Conservation (phyloP, 306 rosid genomes). For the Sesbania bispinosa region DNA sequence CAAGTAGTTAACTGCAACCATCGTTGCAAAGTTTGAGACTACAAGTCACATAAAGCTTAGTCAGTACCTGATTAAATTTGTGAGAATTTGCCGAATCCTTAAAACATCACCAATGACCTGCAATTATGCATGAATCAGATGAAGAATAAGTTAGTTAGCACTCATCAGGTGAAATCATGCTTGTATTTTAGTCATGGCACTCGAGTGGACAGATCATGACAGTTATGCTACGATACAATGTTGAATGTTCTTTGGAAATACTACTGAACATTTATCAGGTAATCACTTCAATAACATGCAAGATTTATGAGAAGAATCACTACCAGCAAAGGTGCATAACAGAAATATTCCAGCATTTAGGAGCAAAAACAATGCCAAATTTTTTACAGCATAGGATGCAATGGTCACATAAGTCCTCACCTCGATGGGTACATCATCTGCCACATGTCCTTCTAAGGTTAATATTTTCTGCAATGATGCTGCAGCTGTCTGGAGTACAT, state of each 20-base stretch:
- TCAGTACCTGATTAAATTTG: slow-evolving; percentile 86
- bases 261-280: no score
- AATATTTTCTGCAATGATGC: slow-evolving; percentile 73
- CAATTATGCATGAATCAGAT: slow-evolving; percentile 14
- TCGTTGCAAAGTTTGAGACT: not conserved
- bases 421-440: slow-evolving; percentile 82
- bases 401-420: slow-evolving; percentile 34
- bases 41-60: not conserved
- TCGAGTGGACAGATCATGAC: no score
- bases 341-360: not conserved
- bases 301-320: no score
- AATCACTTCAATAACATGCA: no score
- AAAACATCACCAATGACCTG: slow-evolving; percentile 92
- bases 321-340: no score
- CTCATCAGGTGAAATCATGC: no score
- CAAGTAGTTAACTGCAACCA: not conserved
- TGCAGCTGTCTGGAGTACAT: slow-evolving; percentile 89
- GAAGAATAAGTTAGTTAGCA: not conserved
- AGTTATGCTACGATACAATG: no score
- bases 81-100: slow-evolving; percentile 89
- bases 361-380: not conserved
- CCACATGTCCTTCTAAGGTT: slow-evolving; percentile 75
- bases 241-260: no score
- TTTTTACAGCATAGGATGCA: not conserved
- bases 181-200: no score